Evolutionary conservation across 306 rosid genomes (phyloP).

Genomic region (Citrullus mucosospermus): DNA sequence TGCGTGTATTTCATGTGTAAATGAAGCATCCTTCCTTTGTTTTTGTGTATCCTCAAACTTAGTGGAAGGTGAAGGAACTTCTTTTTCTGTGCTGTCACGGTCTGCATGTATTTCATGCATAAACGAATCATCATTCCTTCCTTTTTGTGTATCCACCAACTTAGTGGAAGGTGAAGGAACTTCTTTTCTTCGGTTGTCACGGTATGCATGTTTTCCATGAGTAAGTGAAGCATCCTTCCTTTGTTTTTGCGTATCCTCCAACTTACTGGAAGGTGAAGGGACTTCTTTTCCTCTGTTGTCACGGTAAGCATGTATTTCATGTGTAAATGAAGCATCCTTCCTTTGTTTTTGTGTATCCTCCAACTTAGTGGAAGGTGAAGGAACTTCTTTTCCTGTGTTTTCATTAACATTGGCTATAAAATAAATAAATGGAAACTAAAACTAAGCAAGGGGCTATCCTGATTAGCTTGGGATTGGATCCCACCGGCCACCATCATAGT

Average conservation of each 20-base stretch:
- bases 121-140: neutral
- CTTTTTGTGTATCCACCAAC: neutral
- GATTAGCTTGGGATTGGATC: neutral
- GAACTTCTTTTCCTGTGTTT: slow-evolving; percentile 11
- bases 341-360: neutral
- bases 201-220: neutral
- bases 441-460: neutral
- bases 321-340: neutral
- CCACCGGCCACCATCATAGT: neutral
- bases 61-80: slow-evolving; percentile 10
- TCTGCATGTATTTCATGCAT: neutral
- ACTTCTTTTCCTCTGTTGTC: slow-evolving; percentile 11
- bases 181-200: slow-evolving; percentile 8
- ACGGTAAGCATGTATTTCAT: neutral
- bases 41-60: slow-evolving; percentile 4
- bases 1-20: neutral
- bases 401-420: neutral
- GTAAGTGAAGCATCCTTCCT: neutral
- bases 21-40: neutral
- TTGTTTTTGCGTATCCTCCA: neutral
- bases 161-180: slow-evolving; percentile 9
- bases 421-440: neutral
- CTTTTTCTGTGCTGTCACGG: slow-evolving; percentile 5
- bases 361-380: slow-evolving; percentile 14
- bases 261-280: slow-evolving; percentile 14